Conservation (phyloP, 2,329 filamentous ascomycete species). For the Aureobasidium leucospermi region DNA sequence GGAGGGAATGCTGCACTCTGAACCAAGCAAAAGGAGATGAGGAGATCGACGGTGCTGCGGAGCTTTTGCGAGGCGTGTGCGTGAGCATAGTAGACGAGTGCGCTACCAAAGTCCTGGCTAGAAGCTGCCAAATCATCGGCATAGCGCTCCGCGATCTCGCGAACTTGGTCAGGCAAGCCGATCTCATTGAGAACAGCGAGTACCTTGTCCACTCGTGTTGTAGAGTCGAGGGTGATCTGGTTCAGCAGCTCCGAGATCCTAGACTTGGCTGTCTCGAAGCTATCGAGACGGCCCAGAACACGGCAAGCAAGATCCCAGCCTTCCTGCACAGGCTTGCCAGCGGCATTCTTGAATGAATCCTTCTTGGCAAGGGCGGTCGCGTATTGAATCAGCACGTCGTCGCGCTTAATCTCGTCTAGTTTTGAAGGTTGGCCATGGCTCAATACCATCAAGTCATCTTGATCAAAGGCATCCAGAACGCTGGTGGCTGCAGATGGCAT, state of each 20-base stretch:
- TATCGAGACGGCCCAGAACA: conserved; percentile 73
- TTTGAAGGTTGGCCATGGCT: conserved; percentile 60
- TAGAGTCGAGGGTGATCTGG: conserved; percentile 63
- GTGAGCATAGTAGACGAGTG: conserved; percentile 83
- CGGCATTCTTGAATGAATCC: conserved; percentile 32
- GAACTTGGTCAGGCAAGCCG: conserved; percentile 69
- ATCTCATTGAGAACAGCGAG: conserved; percentile 71
- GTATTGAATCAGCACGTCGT: conserved; percentile 71
- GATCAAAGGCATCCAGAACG: conserved; percentile 62
- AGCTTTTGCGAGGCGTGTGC: conserved; percentile 73
- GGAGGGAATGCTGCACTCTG: conserved; percentile 77
- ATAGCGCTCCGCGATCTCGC: conserved; percentile 78
- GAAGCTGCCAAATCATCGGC: conserved; percentile 68
- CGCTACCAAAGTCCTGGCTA: conserved; percentile 74
- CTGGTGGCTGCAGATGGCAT: conserved; percentile 52
- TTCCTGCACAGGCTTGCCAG: conserved; percentile 34
- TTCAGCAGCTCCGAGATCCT: conserved; percentile 68
- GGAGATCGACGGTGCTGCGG: conserved; percentile 74
- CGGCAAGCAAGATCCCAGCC: conserved; percentile 89
- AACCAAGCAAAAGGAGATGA: conserved; percentile 80
- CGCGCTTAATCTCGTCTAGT: conserved; percentile 57
- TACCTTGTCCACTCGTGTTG: conserved; percentile 70
- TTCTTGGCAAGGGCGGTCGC: conserved; percentile 54
- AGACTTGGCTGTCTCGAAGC: conserved; percentile 61
- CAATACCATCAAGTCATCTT: conserved; percentile 78